Conservation (phyloP, 169 alveolate genomes). For the Cystoisospora suis region DNA sequence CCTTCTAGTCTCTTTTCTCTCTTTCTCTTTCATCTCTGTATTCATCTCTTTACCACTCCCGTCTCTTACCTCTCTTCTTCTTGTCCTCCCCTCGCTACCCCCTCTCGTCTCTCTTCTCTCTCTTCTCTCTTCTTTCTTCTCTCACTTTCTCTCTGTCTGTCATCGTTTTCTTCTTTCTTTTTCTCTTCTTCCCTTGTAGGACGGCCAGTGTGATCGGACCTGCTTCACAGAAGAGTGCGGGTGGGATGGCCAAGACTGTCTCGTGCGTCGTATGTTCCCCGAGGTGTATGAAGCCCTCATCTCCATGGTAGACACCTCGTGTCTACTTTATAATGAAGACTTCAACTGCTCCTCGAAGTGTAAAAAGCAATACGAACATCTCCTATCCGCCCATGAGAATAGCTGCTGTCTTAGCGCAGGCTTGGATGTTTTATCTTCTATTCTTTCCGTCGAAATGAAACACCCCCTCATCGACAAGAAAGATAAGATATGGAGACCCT, state of each 20-base stretch:
- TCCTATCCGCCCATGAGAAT: constrained; percentile 35
- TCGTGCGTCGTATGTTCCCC: constrained; percentile 71
- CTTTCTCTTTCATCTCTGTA: not conserved
- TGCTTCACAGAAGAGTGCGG: constrained; percentile 76
- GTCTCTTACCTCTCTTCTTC: not conserved
- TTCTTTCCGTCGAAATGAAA: not conserved
- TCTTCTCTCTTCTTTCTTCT: not conserved
- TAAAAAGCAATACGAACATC: constrained; percentile 54
- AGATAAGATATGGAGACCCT: constrained; percentile 47
- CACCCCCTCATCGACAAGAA: constrained; percentile 19
- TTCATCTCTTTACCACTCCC: not conserved
- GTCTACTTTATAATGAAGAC: constrained; percentile 39
- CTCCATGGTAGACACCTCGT: constrained; percentile 45
- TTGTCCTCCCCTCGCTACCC: not conserved
- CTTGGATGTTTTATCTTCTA: constrained; percentile 11
- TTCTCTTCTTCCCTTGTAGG: constrained; percentile 56
- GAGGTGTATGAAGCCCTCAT: constrained; percentile 62
- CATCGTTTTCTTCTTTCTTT: not conserved
- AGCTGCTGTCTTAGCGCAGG: constrained; percentile 65
- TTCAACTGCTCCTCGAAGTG: constrained; percentile 56
- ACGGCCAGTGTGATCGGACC: constrained; percentile 75
- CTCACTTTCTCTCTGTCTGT: not conserved
- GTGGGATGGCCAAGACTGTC: constrained; percentile 76
- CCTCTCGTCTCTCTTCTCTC: not conserved
- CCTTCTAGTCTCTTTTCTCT: no score